A percentile compares a stretch with the other conserved stretches of the same genome.
Evolutionary conservation across 169 alveolate genomes (phyloP).

Genomic region (Cryptosporidium sp.): DNA sequence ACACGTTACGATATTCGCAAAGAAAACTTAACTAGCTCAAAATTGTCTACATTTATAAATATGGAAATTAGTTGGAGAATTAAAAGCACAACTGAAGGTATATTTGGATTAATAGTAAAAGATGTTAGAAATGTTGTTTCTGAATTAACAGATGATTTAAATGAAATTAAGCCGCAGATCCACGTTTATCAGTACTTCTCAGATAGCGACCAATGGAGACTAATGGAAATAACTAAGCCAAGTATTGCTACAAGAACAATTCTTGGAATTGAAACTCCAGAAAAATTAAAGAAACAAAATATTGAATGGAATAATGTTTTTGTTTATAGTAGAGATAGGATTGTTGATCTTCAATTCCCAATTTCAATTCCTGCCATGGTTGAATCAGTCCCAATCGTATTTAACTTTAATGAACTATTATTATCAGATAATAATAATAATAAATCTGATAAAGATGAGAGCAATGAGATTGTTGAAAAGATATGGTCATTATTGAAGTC

Average conservation of each 20-base stretch:
- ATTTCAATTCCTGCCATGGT: slow-evolving; percentile 74
- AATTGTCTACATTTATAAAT: slow-evolving; percentile 70
- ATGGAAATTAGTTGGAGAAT: slow-evolving; percentile 76
- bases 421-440: neutral
- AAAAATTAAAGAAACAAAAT: slow-evolving; percentile 66
- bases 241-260: slow-evolving; percentile 75
- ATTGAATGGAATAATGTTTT: slow-evolving; percentile 73
- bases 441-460: slow-evolving; percentile 16
- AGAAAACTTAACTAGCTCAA: slow-evolving; percentile 48
- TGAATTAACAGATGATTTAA: slow-evolving; percentile 63
- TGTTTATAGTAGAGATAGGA: slow-evolving; percentile 66
- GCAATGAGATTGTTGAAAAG: slow-evolving; percentile 31
- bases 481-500: slow-evolving; percentile 72
- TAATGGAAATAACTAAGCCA: slow-evolving; percentile 59
- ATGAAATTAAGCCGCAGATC: slow-evolving; percentile 71
- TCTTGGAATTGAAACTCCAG: slow-evolving; percentile 71
- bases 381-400: slow-evolving; percentile 71
- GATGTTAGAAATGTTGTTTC: slow-evolving; percentile 72
- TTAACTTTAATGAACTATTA: slow-evolving; percentile 52
- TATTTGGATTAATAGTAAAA: slow-evolving; percentile 35
- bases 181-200: slow-evolving; percentile 64
- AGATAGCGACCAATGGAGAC: slow-evolving; percentile 73
- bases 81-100: slow-evolving; percentile 73
- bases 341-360: slow-evolving; percentile 70
- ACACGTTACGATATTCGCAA: slow-evolving; percentile 62